Conservation (phyloP, 2,329 filamentous ascomycete genomes). For the Fusarium secorum region DNA sequence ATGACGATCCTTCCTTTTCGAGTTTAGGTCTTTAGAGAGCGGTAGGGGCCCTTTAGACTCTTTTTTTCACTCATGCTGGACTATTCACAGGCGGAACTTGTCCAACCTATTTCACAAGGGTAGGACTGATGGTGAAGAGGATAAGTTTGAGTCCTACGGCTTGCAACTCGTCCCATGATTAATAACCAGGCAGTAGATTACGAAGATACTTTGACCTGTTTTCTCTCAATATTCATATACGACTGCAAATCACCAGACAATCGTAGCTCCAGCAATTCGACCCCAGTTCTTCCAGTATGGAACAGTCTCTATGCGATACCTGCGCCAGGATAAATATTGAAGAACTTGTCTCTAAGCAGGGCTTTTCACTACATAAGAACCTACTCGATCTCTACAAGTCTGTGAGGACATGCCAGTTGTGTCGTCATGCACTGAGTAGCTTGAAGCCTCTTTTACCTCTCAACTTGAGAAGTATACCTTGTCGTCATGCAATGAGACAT, state of each 20-base stretch:
- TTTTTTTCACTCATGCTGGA: neutral
- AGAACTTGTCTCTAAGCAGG: neutral
- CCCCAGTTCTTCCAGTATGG: neutral
- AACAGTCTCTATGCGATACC: neutral
- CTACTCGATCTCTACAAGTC: neutral
- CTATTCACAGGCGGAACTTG: neutral
- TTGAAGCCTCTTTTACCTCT: neutral
- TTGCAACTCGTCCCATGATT: neutral
- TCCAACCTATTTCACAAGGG: neutral
- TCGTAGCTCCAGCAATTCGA: neutral
- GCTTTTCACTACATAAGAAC: neutral
- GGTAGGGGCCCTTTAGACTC: neutral
- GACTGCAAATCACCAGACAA: neutral
- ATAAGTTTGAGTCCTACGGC: neutral
- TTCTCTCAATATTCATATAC: neutral
- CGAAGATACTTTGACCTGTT: fast-evolving
- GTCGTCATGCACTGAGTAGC: neutral
- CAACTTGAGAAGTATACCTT: neutral
- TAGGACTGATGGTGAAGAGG: neutral
- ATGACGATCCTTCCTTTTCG: neutral
- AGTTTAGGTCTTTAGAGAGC: neutral
- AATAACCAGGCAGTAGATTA: neutral
- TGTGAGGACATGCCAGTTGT: neutral
- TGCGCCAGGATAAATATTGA: neutral
- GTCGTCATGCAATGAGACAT: neutral